Base-by-base conservation (phyloP, 371 early-diverging fungal genomes). In the Saksenaea oblongispora region DNA sequence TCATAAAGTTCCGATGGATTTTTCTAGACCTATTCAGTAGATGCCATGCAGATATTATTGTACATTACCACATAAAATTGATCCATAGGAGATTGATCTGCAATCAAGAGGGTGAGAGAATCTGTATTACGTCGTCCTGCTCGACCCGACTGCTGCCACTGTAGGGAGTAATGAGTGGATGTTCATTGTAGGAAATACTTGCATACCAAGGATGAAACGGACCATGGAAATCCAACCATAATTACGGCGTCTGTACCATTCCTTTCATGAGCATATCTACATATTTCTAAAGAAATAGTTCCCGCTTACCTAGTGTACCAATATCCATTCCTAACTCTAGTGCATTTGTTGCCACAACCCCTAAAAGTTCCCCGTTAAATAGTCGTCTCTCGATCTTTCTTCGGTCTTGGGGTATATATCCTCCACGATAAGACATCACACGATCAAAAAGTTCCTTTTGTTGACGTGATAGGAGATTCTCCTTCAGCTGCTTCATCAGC, bases 261-360 rank as follows among this genome's bases (percentile, higher is more conserved):
- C 18, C 14, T n/a, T 15, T 41, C 34, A 28, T 0, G 14, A 53
- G 34, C 24, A 55, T 58, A 31, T 13, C 63, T 11, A 31, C 39
- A 39, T 39, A 11, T 5, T 39, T 39, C 13, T 11, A 39, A 39
- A 11, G n/a, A 11, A 22, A 18, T 17, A 17, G 1, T 31, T 31
- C 31, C 7, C 5, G 17, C 31, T 22, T 77, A 77, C 81, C 86
- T 26, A 87, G 65, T 11, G 70, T 57, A 1, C 91, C 91, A 55
- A 91, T 84, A 68, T 91, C 89, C 5, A 91, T 79, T 13, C 91
- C 91, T 15, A 91, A 63, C 61, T 91, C 91, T 31, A 91, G 70
- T 0, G 91, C 91, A 53, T 80, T 89, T 5, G 91, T 91, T 3
- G 89, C 80, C 1, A 91, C 76, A 5, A 91, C 85, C 18, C 77